Evolutionary conservation across 208 protist species (phyloP), one percentile per base, ranked within the genome.

Genomic region (Crithidia thermophila): DNA sequence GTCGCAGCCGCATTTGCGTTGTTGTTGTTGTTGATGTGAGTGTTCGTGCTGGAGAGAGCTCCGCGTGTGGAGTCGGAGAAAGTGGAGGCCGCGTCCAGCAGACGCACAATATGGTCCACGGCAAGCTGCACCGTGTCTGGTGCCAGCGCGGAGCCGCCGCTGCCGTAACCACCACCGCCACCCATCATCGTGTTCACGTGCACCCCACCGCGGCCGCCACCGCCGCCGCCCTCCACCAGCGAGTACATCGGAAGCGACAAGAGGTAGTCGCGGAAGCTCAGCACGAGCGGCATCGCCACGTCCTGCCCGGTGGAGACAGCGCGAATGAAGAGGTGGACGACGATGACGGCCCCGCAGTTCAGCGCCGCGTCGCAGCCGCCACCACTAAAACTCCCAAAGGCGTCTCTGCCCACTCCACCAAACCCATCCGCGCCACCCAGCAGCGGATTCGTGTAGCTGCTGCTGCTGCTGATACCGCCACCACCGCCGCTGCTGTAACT

Each of bases 271-370:
- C 76, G 73, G 34, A 96, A 70, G 50, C 78, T 91, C 28, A 68
- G 18, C 28, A 93, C 74, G n/a, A 94, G 73, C 5, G 89, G 81
- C 10, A 80, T 59, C 27, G 79, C 84, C 45, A 93, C 58, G 21
- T 63, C 76, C 42, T 67, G 49, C 8, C 55, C 72, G 31, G 47
- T 53, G 30, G 70, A 67, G 23, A 56, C 57, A 23, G 71, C 70
- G 27, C 63, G 81, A 18, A 72, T 72, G 62, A 95, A 91, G 45
- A 94, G 77, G 63, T 93, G 85, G 53, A 91, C 77, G 27, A 96
- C 75, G 46, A 94, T 79, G 20, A 93, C 80, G 6, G 84, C 87
- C n/a, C 90, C 87, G 66, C 85, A 94, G 67, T 92, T 90, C 25
- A 94, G 65, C 0, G 84, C 75, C 6, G 82, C 87, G 51, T 94